phyloP scores from a whole-genome alignment of 345 rosid species.

The Euclidium syriacum region DNA sequence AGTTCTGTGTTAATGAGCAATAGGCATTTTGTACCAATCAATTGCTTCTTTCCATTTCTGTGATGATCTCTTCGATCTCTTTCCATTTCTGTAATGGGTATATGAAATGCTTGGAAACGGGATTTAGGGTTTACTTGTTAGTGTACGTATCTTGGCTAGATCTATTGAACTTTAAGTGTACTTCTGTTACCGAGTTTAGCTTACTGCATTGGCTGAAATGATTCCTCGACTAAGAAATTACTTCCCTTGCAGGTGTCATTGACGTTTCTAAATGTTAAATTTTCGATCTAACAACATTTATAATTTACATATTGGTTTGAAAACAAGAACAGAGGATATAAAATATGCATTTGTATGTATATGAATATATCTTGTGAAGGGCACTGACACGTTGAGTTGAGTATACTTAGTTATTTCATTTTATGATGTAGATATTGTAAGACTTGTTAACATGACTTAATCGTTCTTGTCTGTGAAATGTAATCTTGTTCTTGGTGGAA shows the following conservation, averaged over 20 bases:
- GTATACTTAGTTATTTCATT: background rate
- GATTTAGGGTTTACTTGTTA: background rate
- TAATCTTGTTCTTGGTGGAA: background rate
- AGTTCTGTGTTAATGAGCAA: background rate
- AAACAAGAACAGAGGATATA: background rate
- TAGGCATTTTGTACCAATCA: background rate
- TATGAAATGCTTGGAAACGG: background rate
- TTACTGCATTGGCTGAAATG: background rate
- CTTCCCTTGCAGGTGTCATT: background rate
- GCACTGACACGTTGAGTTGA: background rate
- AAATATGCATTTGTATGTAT: background rate
- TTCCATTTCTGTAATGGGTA: background rate
- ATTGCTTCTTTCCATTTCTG: background rate
- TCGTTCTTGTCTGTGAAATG: background rate
- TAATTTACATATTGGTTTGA: background rate
- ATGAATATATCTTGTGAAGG: background rate
- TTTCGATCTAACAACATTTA: background rate
- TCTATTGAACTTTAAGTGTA: background rate
- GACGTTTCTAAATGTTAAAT: background rate
- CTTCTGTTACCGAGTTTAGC: background rate
- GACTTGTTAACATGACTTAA: background rate
- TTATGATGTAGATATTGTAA: background rate
- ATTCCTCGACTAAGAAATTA: background rate
- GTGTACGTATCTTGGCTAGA: background rate
- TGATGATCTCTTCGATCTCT: background rate